Base-by-base conservation (phyloP, 176 grass and related monocot species). In the Carex pumila region DNA sequence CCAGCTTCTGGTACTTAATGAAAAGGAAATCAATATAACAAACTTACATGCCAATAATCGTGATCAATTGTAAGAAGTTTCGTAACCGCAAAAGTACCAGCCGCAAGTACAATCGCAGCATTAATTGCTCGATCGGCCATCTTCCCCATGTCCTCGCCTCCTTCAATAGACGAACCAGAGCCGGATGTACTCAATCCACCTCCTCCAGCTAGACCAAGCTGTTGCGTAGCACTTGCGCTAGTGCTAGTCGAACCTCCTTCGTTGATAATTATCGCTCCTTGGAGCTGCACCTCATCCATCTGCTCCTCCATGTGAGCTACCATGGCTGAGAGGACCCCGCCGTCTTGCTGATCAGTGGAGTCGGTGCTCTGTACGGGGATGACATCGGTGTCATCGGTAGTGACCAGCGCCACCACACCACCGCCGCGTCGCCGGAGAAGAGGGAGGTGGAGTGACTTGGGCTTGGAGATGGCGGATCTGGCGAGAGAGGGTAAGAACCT, bases 11-110 rank as follows among this genome's bases (percentile, higher is more conserved):
- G 37, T 47, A 71, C 21, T 73, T 19, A 14, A 14, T 5, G 3
- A 57, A 71, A 11, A 9, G 37, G 14, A 53, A 64, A 45, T 1
- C 18, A 19, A 43, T 34, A 43, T 1, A 1, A 53, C 6, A 47
- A 81, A 58, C 95, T 37, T 60, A 95, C 96, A 85, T 98, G 96
- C 96, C 96, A 98, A 69, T 98, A 98, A 79, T 98, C 96, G 15
- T 94, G 92, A 71, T 98, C 96, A 71, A 98, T 89, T 56, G 93
- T 98, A 59, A 93, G 93, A 73, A 98, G 91, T 83, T 93, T 98
- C 61, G 96, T 95, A 87, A 98, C 88, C 41, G 91, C 91, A 79
- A 90, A 98, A 61, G 96, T 98, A 77, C 93, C 94, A 25, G 96
- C 88, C 3, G 89, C 93, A 41, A 98, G 92, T 71, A 98, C 92